phyloP scores from a whole-genome alignment of 306 rosid species.

The Lathyrus oleraceus region DNA sequence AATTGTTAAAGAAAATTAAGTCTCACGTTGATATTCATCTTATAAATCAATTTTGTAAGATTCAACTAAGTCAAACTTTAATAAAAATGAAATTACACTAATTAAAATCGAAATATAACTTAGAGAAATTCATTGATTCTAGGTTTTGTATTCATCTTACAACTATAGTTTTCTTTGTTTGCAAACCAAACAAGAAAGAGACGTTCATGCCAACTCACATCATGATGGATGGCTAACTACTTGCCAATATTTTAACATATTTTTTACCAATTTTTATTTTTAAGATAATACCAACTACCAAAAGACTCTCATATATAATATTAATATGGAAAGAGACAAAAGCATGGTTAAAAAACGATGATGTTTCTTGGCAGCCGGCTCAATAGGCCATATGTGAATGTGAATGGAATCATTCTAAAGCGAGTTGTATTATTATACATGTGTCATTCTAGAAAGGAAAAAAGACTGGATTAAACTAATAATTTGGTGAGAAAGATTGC shows the following conservation, averaged over 20 bases:
- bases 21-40: too few species aligned
- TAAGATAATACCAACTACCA: conserved; percentile 30
- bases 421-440: conserved; percentile 13
- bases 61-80: too few species aligned
- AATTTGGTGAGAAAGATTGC: conserved; percentile 19
- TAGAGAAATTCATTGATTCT: neutral
- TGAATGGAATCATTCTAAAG: conserved; percentile 32
- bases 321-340: neutral
- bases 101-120: neutral
- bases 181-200: conserved; percentile 24
- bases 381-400: neutral
- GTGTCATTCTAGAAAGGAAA: neutral
- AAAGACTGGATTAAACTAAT: neutral
- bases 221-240: conserved; percentile 13
- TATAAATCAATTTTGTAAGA: too few species aligned
- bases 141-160: neutral
- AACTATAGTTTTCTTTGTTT: neutral
- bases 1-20: too few species aligned
- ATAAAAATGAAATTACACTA: too few species aligned
- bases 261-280: neutral
- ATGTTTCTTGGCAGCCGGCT: conserved; percentile 20
- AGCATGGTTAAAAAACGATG: neutral
- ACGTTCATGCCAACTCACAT: conserved; percentile 1
- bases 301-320: conserved; percentile 7
- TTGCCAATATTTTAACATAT: conserved; percentile 4